phyloP scores from a whole-genome alignment of 2,329 filamentous ascomycete species.

The Aspergillus uvarum region DNA sequence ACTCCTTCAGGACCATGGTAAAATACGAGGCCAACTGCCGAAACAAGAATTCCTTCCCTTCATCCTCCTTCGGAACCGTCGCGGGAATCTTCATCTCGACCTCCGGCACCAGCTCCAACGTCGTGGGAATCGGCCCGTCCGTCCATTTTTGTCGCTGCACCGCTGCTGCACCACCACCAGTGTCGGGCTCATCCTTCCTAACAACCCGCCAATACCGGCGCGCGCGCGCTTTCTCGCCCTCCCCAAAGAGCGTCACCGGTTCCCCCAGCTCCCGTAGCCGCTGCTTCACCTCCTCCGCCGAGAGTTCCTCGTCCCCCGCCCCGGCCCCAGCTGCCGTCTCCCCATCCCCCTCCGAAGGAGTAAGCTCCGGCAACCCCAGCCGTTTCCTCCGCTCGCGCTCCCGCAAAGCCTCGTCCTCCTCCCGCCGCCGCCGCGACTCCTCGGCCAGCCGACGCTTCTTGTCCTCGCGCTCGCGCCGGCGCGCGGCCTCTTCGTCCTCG shows the following conservation, averaged over 20 bases:
- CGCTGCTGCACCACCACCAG: constrained; percentile 28
- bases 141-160: constrained; percentile 51
- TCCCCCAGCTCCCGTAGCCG: constrained; percentile 72
- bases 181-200: constrained; percentile 19
- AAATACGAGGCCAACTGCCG: constrained; percentile 93
- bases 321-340: constrained; percentile 34
- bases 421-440: constrained; percentile 67
- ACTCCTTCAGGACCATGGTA: constrained; percentile 89
- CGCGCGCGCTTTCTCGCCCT: constrained; percentile 68
- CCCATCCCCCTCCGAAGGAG: constrained; percentile 32
- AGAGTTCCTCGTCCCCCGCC: constrained; percentile 54
- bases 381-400: constrained; percentile 72
- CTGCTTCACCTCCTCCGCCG: constrained; percentile 66
- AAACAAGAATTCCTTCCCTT: constrained; percentile 70
- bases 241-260: constrained; percentile 76
- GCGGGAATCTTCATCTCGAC: constrained; percentile 81
- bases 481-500: constrained; percentile 78
- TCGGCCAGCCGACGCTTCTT: constrained; percentile 80
- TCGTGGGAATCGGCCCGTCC: constrained; percentile 83
- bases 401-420: constrained; percentile 71
- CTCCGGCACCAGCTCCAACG: constrained; percentile 74
- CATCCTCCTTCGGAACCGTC: constrained; percentile 62
- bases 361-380: constrained; percentile 75
- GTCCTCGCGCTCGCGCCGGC: constrained; percentile 70
- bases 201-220: constrained; percentile 68